Evolutionary conservation across 148 eudicot species (phyloP), one percentile per base, ranked within the genome.

Genomic region (Linanthus parryae): DNA sequence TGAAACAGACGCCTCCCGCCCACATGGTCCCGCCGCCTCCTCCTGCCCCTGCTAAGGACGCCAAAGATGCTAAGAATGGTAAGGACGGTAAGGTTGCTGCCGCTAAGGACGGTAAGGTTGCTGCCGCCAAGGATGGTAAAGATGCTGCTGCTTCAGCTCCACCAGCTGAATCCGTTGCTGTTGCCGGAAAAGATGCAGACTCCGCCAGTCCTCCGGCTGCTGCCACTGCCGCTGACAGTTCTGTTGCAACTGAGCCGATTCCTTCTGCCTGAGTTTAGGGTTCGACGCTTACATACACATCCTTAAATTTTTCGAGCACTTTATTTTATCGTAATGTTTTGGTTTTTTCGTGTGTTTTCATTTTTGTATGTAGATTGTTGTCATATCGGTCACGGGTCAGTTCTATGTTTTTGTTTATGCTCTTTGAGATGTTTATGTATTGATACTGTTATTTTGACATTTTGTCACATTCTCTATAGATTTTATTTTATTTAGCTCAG

Each of bases 1-100:
- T 91, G 57, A 91, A 91, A 80, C 89, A 86, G 64, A 70, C 77
- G 14, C 98, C 98, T 15, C 98, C 98, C 30, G 80, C 98, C 61
- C 98, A 91, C 71, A 91, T 91, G 98, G 52, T 74, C 18, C 84
- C 94, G 11, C 89, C 84, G 40, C 88, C 94, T 46, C 83, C 83
- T 49, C 79, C 83, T 2, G 65, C 87, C 28, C 84, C 98, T 0
- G 68, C 81, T 28, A 81, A 83, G 62, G 83, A 77, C 35, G 78
- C 61, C 11, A 84, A 88, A 61, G 79, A 75, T 44, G 78, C 64
- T 3, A 79, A 79, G 36, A 70, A 54, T 52, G 56, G 23, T 39
- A 70, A 61, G 41, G 75, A 75, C 49, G 45, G 49, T 12, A 76
- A 76, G 41, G 59, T 57, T 26, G 74, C 73, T 41, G 65, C 44